Conservation (phyloP, 345 rosid genomes). For the Corchorus olitorius region DNA sequence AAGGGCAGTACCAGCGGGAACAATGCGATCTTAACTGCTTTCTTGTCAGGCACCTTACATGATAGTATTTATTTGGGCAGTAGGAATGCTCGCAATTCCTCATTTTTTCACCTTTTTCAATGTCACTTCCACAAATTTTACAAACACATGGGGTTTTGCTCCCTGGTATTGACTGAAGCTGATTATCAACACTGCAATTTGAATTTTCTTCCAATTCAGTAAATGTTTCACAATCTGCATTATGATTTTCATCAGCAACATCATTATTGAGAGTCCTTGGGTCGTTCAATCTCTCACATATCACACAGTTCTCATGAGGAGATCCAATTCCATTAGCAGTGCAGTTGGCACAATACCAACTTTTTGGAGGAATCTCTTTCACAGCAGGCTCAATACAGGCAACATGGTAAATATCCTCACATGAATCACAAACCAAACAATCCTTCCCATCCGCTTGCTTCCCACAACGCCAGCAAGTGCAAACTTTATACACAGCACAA, state of each 20-base stretch:
- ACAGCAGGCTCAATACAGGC: slow-evolving; percentile 76
- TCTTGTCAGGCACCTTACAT: slow-evolving; percentile 71
- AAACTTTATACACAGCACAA: slow-evolving; percentile 33
- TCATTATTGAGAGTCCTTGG: slow-evolving; percentile 33
- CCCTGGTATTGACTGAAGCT: slow-evolving; percentile 27
- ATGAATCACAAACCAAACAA: slow-evolving; percentile 83
- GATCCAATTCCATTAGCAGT: slow-evolving; percentile 56
- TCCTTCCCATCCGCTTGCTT: slow-evolving; percentile 61
- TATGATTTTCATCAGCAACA: slow-evolving; percentile 29
- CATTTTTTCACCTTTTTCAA: slow-evolving; percentile 45
- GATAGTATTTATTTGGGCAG: slow-evolving; percentile 72
- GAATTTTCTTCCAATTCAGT: slow-evolving; percentile 46
- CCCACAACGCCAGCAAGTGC: slow-evolving; percentile 67
- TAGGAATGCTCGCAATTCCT: slow-evolving; percentile 61
- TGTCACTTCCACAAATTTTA: slow-evolving; percentile 56
- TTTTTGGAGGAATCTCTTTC: slow-evolving; percentile 56
- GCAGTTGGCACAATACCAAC: slow-evolving; percentile 84
- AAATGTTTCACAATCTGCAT: slow-evolving; percentile 34
- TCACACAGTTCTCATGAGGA: slow-evolving; percentile 71
- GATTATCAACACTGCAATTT: slow-evolving; percentile 40
- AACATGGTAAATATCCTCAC: slow-evolving; percentile 84
- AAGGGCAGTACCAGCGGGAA: slow-evolving; percentile 86
- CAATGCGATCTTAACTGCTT: slow-evolving; percentile 63
- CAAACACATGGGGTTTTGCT: slow-evolving; percentile 35
- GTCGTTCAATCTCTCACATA: slow-evolving; percentile 67